Base-by-base conservation (phyloP, 106 monocot species). In the Dendrobium catenatum region DNA sequence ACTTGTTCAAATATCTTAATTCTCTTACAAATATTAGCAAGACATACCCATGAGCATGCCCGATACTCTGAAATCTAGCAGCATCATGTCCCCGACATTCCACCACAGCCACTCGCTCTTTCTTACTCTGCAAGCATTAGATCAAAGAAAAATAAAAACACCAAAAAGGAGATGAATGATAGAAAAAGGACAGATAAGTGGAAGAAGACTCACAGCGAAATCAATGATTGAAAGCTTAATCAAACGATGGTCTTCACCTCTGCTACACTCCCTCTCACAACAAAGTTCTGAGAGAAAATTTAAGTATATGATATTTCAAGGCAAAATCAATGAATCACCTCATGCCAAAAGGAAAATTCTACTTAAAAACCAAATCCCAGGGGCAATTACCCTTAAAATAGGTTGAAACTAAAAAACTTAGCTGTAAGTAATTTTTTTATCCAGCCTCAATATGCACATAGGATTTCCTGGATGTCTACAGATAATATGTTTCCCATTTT, bases 21-120 rank as follows among this genome's bases (percentile, higher is more conserved):
- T 41, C 80, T 16, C 9, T 42, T n/a, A 20, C 5, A 46, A 20
- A 26, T 58, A 31, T 18, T 26, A 6, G 2, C 27, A 82, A 58
- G 9, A 46, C 8, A 85, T 86, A 97, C 96, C 96, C 96, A 85
- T 97, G 89, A 6, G 89, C 94, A 80, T 94, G 88, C 37, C 92
- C 89, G 67, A 92, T 75, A 75, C 85, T 92, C 70, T 86, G 86
- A 29, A 97, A 81, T n/a, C 90, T 86, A 77, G 96, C 96, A 85
- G 94, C 94, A 90, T 97, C 94, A 85, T 97, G 96, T 70, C 96
- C 96, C 56, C 83, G 92, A 85, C 94, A 90, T 86, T 97, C 96
- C 13, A 97, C 94, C 41, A 94, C 85, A 29, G 88, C 86, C 73
- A 90, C 89, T 66, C 61, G 56, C 75, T 94, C 96, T 86, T 66